Conservation (phyloP, 169 alveolate species). For the Haemoproteus tartakovskyi region DNA sequence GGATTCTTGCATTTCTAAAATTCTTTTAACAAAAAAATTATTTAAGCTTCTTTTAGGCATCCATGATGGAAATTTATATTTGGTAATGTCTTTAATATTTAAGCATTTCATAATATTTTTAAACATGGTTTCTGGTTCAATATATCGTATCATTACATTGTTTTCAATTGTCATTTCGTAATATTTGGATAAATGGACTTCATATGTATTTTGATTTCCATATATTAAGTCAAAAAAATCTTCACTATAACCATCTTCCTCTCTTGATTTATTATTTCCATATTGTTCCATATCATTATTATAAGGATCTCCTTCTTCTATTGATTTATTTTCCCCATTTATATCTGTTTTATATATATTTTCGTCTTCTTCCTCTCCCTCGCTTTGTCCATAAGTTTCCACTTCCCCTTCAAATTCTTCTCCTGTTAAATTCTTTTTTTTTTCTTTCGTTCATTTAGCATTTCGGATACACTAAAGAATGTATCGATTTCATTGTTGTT, state of each 20-base stretch:
- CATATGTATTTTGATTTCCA: conserved; percentile 57
- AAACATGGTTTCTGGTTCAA: conserved; percentile 42
- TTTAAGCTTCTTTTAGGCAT: conserved; percentile 57
- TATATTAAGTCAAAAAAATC: conserved; percentile 41
- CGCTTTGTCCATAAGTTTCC: neutral
- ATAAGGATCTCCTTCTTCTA: neutral
- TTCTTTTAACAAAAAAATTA: conserved; percentile 20
- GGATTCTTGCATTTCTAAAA: conserved; percentile 23
- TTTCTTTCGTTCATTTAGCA: too few species aligned
- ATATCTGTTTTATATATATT: too few species aligned
- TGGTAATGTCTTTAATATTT: conserved; percentile 16
- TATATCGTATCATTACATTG: conserved; percentile 44
- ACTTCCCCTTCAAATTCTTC: too few species aligned
- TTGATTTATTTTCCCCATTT: too few species aligned
- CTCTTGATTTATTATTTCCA: too few species aligned
- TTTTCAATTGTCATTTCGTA: conserved; percentile 34
- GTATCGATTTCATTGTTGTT: too few species aligned
- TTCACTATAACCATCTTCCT: neutral
- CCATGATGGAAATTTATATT: conserved; percentile 59
- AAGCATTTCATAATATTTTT: conserved; percentile 56
- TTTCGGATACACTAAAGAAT: too few species aligned
- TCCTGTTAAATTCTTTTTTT: too few species aligned
- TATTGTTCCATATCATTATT: too few species aligned
- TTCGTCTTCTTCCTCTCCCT: conserved; percentile 11
- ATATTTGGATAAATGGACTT: conserved; percentile 41